Evolutionary conservation across 345 rosid genomes (phyloP).

Genomic region (Boechera divaricarpa): DNA sequence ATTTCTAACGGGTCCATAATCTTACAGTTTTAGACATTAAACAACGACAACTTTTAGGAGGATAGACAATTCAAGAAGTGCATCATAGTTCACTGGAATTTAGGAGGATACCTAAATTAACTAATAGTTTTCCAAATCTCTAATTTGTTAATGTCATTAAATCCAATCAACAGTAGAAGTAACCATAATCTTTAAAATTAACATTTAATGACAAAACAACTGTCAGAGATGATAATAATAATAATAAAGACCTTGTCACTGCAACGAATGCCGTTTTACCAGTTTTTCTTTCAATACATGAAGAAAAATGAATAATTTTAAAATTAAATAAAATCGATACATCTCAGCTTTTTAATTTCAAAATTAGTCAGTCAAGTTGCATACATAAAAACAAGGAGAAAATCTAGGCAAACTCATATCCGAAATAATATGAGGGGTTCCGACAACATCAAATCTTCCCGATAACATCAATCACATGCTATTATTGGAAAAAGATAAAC

Average conservation of each 20-base stretch:
- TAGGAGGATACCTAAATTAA: too few relatives aligned
- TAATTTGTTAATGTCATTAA: background rate
- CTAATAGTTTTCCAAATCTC: background rate
- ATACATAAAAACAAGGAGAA: slow-evolving; percentile 12
- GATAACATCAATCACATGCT: slow-evolving; percentile 2
- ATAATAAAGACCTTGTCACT: background rate
- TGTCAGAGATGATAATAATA: background rate
- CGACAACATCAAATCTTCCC: background rate
- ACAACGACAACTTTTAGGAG: background rate
- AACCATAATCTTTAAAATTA: background rate
- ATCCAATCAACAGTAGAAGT: background rate
- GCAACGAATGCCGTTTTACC: background rate
- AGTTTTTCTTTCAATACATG: background rate
- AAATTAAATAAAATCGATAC: background rate
- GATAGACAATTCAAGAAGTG: background rate
- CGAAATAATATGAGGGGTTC: background rate
- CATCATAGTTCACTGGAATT: too few relatives aligned
- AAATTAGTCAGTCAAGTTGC: too few relatives aligned
- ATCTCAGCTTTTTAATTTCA: background rate
- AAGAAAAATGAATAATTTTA: background rate
- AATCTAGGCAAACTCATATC: slow-evolving; percentile 14
- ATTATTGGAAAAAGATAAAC: background rate
- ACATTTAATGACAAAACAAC: background rate
- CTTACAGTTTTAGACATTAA: background rate
- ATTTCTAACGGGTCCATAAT: background rate